These are phyloP conservation scores for Blastobotrys illinoisensis DNA, from an alignment of 1,139 yeast genomes.

Conservation along the genomic window DNA sequence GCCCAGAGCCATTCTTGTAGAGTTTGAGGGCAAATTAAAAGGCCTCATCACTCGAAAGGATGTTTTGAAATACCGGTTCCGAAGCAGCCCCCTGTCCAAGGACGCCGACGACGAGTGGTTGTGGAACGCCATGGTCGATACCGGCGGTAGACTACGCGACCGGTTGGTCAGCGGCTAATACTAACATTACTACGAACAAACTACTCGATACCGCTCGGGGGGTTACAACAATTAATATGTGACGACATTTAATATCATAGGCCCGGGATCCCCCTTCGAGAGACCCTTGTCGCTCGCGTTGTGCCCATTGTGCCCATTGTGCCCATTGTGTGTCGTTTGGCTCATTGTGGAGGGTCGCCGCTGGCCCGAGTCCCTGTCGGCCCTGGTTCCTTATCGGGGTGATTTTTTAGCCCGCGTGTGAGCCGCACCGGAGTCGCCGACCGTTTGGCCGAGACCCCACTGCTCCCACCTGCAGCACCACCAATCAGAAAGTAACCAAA, in stretches of 20 bases:
- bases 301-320: neutral
- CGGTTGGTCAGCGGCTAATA: neutral
- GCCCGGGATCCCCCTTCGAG: neutral
- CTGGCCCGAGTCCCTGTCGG: neutral
- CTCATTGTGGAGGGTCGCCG: neutral
- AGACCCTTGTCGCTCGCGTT: too few relatives aligned
- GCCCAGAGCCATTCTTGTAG: slow-evolving; percentile 68
- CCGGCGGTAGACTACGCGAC: neutral
- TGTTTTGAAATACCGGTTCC: slow-evolving; percentile 45
- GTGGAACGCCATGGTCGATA: slow-evolving; percentile 18
- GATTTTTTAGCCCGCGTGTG: neutral
- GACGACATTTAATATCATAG: too few relatives aligned
- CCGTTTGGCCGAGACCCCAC: neutral
- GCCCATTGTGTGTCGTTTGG: neutral
- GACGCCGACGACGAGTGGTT: slow-evolving; percentile 24
- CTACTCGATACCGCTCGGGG: too few relatives aligned
- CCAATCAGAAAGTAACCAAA: neutral
- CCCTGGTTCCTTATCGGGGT: neutral
- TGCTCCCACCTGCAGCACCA: neutral
- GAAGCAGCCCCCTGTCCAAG: slow-evolving; percentile 19
- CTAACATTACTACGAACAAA: neutral
- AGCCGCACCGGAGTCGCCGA: neutral
- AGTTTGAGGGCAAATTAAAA: slow-evolving; percentile 47
- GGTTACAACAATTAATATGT: too few relatives aligned
- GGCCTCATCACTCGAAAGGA: slow-evolving; percentile 70